Base-by-base conservation (phyloP, 176 grass and related monocot species). In the Bonia amplexicaulis region DNA sequence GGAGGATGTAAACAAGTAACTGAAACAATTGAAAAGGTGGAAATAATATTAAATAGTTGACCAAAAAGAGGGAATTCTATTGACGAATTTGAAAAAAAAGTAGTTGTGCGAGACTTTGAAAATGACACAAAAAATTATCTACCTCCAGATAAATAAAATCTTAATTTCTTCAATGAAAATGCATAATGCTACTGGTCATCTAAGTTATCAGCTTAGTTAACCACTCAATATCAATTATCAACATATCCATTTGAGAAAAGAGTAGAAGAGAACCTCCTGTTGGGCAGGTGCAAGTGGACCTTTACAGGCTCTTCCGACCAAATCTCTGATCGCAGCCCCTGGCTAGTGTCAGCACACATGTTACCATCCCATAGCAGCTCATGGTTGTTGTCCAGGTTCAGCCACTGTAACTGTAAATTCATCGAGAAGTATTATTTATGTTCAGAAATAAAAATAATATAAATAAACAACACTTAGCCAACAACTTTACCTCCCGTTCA, bases 271-370 rank as follows among this genome's bases (percentile, higher is more conserved):
- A 87, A 98, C 96, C 96, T 98, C 89, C 61, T 92, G 96, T 88
- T 98, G 93, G n/a, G 93, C 80, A 87, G 88, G 82, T 83, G 73
- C 51, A 71, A 98, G 91, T 65, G 96, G 93, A 76, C 88, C 89
- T 91, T 93, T 95, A 63, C 92, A 90, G 27, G 96, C 93, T 93
- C 75, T 84, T 87, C 86, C 91, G 4, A 98, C 87, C 78, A 98
- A 88, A 74, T 98, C 96, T 78, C 93, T 86, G 65, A 98, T 80
- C 13, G 79, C 88, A 70, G 91, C 89, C 35, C 91, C 71, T 87
- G 85, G 75, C 91, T 98, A 63, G 93, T 92, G 70, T 95, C 91
- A 79, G 87, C 89, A 84, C 96, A 98, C 96, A 98, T 98, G 73
- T 80, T 85, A 79, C 87, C 82, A 89, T 98, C 96, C 93, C 96